These are phyloP conservation scores for Punica granatum DNA, from an alignment of 345 rosid species.

Conservation along the genomic window DNA sequence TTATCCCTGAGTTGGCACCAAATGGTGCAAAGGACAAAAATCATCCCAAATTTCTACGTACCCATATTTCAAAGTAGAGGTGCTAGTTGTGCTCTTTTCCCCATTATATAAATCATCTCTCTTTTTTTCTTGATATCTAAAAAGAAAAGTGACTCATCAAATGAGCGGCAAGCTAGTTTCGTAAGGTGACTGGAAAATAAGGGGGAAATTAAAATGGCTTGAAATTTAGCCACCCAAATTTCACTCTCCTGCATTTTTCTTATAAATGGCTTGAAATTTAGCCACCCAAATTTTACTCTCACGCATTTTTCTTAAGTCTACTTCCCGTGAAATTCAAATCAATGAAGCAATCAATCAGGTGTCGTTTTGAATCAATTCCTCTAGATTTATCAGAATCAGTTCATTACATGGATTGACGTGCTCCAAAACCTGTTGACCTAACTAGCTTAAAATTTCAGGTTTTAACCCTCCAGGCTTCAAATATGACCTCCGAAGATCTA, in stretches of 20 bases:
- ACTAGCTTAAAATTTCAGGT: slow-evolving; percentile 40
- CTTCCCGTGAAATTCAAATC: neutral
- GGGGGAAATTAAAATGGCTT: neutral
- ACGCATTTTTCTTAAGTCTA: neutral
- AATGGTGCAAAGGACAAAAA: no score
- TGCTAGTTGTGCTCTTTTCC: no score
- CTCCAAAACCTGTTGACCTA: neutral
- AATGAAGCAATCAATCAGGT: neutral
- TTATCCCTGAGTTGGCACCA: neutral
- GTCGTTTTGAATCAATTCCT: neutral
- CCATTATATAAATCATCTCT: no score
- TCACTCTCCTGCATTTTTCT: no score
- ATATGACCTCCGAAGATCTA: slow-evolving; percentile 85
- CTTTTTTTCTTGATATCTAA: no score
- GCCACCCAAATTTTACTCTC: neutral
- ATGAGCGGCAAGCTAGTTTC: no score
- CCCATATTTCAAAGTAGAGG: no score
- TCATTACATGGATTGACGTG: neutral
- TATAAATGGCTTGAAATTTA: neutral
- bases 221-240: neutral
- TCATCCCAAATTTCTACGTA: no score
- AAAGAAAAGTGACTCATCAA: no score
- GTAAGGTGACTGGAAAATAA: neutral
- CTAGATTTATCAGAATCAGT: neutral
- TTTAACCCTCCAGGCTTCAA: slow-evolving; percentile 88